These are phyloP conservation scores for Pistacia vera DNA, from an alignment of 345 rosid species.

Conservation along the genomic window DNA sequence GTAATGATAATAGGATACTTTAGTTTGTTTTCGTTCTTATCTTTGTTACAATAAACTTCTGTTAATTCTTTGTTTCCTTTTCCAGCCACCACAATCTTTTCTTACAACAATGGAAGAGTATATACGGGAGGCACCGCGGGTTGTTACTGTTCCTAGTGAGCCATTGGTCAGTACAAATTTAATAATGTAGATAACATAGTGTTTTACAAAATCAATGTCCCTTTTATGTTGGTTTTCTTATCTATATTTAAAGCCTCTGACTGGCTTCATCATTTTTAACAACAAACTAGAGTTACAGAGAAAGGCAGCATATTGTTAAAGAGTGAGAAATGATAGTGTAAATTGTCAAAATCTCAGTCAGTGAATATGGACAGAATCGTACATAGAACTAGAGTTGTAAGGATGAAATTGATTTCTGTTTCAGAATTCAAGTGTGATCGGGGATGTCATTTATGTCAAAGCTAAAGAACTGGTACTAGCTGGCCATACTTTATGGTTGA, in stretches of 20 bases:
- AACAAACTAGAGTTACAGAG: neutral
- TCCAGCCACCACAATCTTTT: conserved; percentile 96
- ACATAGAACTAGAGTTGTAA: neutral
- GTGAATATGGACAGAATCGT: neutral
- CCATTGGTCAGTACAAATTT: conserved; percentile 62
- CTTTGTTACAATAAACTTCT: neutral
- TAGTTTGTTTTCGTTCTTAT: conserved; percentile 2
- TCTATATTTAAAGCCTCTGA: neutral
- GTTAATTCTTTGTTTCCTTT: conserved; percentile 9
- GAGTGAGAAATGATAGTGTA: neutral
- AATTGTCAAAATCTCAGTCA: neutral
- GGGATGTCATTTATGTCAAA: no score
- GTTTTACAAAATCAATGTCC: neutral
- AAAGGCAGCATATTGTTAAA: neutral
- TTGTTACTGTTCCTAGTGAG: conserved; percentile 70
- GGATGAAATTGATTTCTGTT: neutral
- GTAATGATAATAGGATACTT: conserved; percentile 7
- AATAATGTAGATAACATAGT: conserved; percentile 4
- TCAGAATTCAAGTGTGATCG: neutral
- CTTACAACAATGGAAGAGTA: conserved; percentile 97
- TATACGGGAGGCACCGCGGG: conserved; percentile 92
- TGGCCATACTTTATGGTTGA: neutral
- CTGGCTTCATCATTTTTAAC: neutral
- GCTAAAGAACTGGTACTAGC: neutral
- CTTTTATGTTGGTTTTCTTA: neutral